phyloP scores from a whole-genome alignment of 1,139 yeast genomes.

The Suhomyces kunorum region DNA sequence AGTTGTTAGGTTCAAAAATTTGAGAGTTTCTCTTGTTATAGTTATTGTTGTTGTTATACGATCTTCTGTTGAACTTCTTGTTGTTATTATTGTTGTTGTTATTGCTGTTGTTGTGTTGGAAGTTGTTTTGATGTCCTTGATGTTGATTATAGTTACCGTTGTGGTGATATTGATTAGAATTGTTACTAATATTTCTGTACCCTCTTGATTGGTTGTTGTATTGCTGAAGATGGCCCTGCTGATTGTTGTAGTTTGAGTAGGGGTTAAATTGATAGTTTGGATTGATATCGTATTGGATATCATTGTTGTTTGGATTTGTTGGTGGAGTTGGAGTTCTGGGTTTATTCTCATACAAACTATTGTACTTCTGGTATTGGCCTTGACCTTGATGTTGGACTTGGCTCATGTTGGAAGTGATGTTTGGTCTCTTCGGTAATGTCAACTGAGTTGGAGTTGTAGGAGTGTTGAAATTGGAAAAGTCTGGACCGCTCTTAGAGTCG shows the following conservation, averaged over 20 bases:
- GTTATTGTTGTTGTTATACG: slow-evolving; percentile 9
- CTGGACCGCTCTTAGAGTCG: slow-evolving; percentile 27
- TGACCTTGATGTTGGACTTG: slow-evolving; percentile 11
- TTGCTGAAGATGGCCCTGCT: slow-evolving; percentile 11
- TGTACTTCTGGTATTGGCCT: slow-evolving; percentile 12
- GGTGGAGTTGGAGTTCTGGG: slow-evolving; percentile 35
- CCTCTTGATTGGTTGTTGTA: slow-evolving; percentile 7
- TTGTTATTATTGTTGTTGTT: slow-evolving; percentile 6
- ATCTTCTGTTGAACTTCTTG: slow-evolving; percentile 11
- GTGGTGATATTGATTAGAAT: slow-evolving; percentile 16
- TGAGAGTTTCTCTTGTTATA: slow-evolving; percentile 21
- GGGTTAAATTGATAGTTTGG: slow-evolving; percentile 16
- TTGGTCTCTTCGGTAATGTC: slow-evolving; percentile 26
- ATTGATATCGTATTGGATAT: slow-evolving; percentile 16
- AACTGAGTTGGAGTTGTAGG: slow-evolving; percentile 27
- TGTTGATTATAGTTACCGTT: slow-evolving; percentile 11
- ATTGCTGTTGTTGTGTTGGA: slow-evolving; percentile 14
- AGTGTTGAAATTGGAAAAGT: slow-evolving; percentile 21
- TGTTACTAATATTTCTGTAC: slow-evolving; percentile 14
- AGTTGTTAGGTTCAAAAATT: slow-evolving; percentile 18
- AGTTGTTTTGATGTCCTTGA: slow-evolving; percentile 15
- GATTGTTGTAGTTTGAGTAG: slow-evolving; percentile 12
- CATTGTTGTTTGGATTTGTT: slow-evolving; percentile 14
- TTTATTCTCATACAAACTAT: slow-evolving; percentile 19
- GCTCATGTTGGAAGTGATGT: slow-evolving; percentile 11